Evolutionary conservation across 306 rosid species (phyloP), one percentile per base, ranked within the genome.

Genomic region (Casuarina glauca): DNA sequence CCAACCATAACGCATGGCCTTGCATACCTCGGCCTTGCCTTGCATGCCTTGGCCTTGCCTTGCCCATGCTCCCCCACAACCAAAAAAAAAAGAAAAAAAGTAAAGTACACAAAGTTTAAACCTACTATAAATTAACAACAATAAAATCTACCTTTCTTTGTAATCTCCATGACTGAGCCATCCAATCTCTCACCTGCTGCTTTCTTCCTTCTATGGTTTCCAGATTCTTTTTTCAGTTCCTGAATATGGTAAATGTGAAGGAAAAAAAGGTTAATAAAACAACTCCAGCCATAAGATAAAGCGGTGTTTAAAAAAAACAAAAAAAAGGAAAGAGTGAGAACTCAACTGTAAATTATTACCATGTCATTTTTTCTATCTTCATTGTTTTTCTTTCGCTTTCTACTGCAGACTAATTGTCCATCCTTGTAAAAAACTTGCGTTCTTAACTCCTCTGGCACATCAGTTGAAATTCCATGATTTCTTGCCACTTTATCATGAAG

Each of bases 381-480:
- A 86, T 86, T 88, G 38, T 35, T 84, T 72, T 86, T 86, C 69
- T 86, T 87, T 86, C 85, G 74, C 79, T 90, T 93, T 87, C 89
- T 95, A 73, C 75, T 80, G 90, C 89, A 90, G 80, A 87, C 46
- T 81, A 94, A 44, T 74, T 89, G 81, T 39, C 97, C 98, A 42
- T 92, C 86, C 81, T 86, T 88, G 83, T 86, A 85, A 78, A 74
- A 88, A 77, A 82, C 82, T 76, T 83, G 85, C 80, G 84, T 81
- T 79, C 85, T 85, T 78, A 95, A 90, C 74, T 84, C 94, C 81
- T 78, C 79, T 2, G 98, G 98, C 72, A 90, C 72, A 35, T 81
- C 93, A 50, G 86, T 87, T 76, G 96, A 87, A 80, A 92, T 91
- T 80, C 96, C 96, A 81, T 92, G 87, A 69, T 80, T 86, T 83